phyloP scores from a whole-genome alignment of 192 early-diverging fungal genomes.

The Neocallimastix lanati region DNA sequence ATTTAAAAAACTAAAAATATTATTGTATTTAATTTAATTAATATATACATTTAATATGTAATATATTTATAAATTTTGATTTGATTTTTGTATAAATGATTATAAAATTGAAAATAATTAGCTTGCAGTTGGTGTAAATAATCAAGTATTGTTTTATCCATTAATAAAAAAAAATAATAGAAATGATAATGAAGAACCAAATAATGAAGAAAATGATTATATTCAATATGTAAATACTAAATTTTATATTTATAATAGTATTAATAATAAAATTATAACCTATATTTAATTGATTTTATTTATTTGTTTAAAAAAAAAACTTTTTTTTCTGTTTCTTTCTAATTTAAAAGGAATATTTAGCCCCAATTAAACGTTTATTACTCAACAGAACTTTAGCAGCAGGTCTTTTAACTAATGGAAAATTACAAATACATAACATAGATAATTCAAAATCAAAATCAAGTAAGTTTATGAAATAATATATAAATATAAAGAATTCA shows the following conservation, averaged over 20 bases:
- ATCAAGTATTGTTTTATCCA: background rate
- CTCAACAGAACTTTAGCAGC: slow-evolving; percentile 15
- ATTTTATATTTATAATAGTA: too few relatives aligned
- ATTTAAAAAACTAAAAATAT: too few relatives aligned
- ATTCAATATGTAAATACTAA: background rate
- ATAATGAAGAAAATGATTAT: background rate
- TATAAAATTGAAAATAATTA: too few relatives aligned
- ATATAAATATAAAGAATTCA: background rate
- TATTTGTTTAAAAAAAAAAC: too few relatives aligned
- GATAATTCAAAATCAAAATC: slow-evolving; percentile 4
- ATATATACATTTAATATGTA: too few relatives aligned
- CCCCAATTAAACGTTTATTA: slow-evolving; percentile 5
- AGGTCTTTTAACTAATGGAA: slow-evolving; percentile 12
- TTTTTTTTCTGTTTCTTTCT: background rate
- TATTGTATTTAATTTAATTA: too few relatives aligned
- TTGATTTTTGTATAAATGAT: too few relatives aligned
- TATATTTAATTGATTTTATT: too few relatives aligned
- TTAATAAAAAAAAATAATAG: background rate
- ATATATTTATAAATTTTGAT: too few relatives aligned
- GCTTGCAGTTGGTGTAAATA: background rate
- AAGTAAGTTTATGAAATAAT: too few relatives aligned
- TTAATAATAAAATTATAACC: too few relatives aligned
- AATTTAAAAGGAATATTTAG: slow-evolving; percentile 10
- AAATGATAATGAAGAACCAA: background rate
- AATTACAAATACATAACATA: slow-evolving; percentile 19